Evolutionary conservation across 208 protist genomes (phyloP), one percentile per base, ranked within the genome.

Genomic region (Crithidia expoeki): DNA sequence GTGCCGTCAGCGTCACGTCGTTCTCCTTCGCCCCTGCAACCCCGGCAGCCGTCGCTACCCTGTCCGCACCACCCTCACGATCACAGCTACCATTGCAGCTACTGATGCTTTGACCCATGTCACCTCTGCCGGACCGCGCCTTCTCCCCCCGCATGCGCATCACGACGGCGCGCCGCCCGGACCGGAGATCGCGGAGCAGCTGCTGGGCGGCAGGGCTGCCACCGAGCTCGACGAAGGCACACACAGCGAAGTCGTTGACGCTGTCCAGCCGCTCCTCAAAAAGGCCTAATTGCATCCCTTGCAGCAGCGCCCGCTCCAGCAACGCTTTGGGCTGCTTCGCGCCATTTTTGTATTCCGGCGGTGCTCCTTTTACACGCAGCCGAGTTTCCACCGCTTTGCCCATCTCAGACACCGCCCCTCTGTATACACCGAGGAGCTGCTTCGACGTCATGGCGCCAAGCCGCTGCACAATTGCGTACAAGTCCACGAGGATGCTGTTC

Each of bases 391-490:
- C 74, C 6, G 68, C 80, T 46, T 86, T 91, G 38, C 89, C 89
- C 61, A 92, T 86, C 71, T 96, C 88, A 2, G 74, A 80, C 30
- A 74, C 33, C 3, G 84, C 60, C 34, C 89, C 88, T 11, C 88
- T 80, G 74, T 94, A 96, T 9, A 96, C 86, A 33, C 72, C 88
- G 40, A 92, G 61, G 0, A 94, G 81, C 76, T 96, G 92, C 76
- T 93, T 92, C 51, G 68, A 58, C 51, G 92, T 96, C 76, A 96
- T 81, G 12, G 75, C 76, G 19, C 92, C 92, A 3, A 96, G 75
- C 21, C 86, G 79, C 1, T 70, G 25, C 27, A 94, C 52, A 44
- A 96, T 93, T 46, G 76, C 70, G 68, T 83, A 79, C 23, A 94
- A 42, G 57, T 94, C 92, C 14, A 90, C 46, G 4, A 94, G 23